These are phyloP conservation scores for Marasmius sp. DNA, from an alignment of 1,284 basidiomycete species.

Conservation along the genomic window DNA sequence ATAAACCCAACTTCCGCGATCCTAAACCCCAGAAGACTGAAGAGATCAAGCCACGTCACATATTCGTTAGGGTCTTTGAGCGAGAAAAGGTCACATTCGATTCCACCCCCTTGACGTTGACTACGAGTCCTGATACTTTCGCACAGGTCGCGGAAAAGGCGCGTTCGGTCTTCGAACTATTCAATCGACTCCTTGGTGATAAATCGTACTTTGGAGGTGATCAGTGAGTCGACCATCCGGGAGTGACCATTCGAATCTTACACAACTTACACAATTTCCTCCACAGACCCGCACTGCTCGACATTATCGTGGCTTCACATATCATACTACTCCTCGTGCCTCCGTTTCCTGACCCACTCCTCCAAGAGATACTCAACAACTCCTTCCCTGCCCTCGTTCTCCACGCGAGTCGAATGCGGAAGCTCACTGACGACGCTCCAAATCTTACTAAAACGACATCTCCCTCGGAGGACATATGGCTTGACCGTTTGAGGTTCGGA, in stretches of 20 bases:
- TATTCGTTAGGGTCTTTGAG: slow-evolving; percentile 55
- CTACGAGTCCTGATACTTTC: not conserved
- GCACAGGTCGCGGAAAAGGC: slow-evolving; percentile 61
- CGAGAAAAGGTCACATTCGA: slow-evolving; percentile 53
- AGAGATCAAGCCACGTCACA: slow-evolving; percentile 35
- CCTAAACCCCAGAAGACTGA: slow-evolving; percentile 30
- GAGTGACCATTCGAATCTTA: not conserved
- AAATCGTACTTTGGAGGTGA: slow-evolving; percentile 54
- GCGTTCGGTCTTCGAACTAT: slow-evolving; percentile 53
- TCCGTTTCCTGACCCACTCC: slow-evolving; percentile 58
- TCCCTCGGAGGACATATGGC: slow-evolving; percentile 7
- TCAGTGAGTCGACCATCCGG: slow-evolving; percentile 30
- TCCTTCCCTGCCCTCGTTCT: slow-evolving; percentile 55
- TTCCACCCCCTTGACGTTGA: not conserved
- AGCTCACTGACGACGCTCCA: slow-evolving; percentile 13
- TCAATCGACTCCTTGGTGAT: slow-evolving; percentile 51
- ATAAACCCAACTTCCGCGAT: slow-evolving; percentile 36
- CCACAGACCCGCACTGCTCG: slow-evolving; percentile 34
- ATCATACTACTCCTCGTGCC: slow-evolving; percentile 58
- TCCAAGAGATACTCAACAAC: slow-evolving; percentile 52
- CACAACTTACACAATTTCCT: not conserved
- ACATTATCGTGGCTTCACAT: slow-evolving; percentile 66
- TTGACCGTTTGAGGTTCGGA: slow-evolving; percentile 34
- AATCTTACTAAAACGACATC: not conserved
- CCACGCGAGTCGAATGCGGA: slow-evolving; percentile 54